Evolutionary conservation across 2,329 filamentous ascomycete species (phyloP).

Genomic region (Beauveria pseudobassiana): DNA sequence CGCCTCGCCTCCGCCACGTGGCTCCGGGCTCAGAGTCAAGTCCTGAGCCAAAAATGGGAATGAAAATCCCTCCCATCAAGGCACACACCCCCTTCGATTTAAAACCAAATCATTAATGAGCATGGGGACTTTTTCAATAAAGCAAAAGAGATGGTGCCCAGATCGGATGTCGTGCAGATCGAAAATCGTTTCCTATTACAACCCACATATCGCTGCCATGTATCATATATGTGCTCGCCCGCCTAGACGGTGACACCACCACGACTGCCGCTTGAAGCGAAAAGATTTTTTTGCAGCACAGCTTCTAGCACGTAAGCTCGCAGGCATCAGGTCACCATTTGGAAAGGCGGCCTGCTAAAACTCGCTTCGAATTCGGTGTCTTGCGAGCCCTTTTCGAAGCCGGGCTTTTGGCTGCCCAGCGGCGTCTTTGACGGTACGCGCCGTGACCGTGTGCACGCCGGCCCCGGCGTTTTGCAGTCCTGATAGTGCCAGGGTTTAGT

Average conservation of each 20-base stretch:
- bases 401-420: too few relatives aligned
- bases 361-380: too few relatives aligned
- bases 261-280: background rate
- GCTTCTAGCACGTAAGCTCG: too few relatives aligned
- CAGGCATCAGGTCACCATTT: too few relatives aligned
- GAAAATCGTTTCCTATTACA: background rate
- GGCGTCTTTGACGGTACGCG: too few relatives aligned
- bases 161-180: slow-evolving; percentile 10
- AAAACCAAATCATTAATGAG: background rate
- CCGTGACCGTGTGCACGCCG: too few relatives aligned
- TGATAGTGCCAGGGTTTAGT: background rate
- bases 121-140: background rate
- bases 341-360: too few relatives aligned
- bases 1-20: slow-evolving; percentile 1
- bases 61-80: background rate
- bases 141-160: slow-evolving; percentile 2
- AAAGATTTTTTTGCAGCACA: background rate
- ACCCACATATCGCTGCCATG: background rate
- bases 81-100: slow-evolving; percentile 3
- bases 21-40: slow-evolving; percentile 11
- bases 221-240: too few relatives aligned
- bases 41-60: background rate
- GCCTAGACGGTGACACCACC: background rate
- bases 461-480: too few relatives aligned
- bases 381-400: too few relatives aligned